Evolutionary conservation across 306 rosid genomes (phyloP).

Genomic region (Trifolium pratense): DNA sequence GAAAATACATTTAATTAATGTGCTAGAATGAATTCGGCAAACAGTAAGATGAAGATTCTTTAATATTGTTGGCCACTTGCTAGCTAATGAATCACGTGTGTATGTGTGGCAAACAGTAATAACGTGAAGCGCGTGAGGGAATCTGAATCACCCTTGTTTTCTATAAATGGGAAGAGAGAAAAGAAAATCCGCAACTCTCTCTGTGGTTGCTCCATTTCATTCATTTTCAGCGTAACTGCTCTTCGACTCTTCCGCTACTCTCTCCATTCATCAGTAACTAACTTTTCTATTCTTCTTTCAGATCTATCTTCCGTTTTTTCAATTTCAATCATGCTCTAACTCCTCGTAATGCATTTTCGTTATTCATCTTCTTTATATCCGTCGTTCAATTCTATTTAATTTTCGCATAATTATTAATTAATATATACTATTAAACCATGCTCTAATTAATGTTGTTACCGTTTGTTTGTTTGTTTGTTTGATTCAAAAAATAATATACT

Average conservation of each 20-base stretch:
- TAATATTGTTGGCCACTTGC: no score
- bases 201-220: conserved; percentile 5
- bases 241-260: conserved; percentile 19
- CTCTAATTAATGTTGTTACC: no score
- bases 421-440: no score
- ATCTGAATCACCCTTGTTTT: not conserved
- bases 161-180: conserved; percentile 17
- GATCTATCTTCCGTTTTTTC: conserved; percentile 24
- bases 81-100: conserved; percentile 30
- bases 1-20: no score
- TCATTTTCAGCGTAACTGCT: not conserved
- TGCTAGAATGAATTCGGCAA: no score
- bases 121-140: conserved; percentile 39
- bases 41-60: no score
- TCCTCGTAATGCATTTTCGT: not conserved
- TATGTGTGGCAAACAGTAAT: not conserved
- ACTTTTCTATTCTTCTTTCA: not conserved
- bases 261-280: not conserved
- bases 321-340: not conserved
- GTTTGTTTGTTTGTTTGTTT: no score
- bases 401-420: no score
- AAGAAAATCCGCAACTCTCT: not conserved
- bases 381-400: no score
- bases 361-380: no score
- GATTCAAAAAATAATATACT: no score